phyloP scores from a whole-genome alignment of 1,284 basidiomycete species.

The Phellinidium pouzarii region DNA sequence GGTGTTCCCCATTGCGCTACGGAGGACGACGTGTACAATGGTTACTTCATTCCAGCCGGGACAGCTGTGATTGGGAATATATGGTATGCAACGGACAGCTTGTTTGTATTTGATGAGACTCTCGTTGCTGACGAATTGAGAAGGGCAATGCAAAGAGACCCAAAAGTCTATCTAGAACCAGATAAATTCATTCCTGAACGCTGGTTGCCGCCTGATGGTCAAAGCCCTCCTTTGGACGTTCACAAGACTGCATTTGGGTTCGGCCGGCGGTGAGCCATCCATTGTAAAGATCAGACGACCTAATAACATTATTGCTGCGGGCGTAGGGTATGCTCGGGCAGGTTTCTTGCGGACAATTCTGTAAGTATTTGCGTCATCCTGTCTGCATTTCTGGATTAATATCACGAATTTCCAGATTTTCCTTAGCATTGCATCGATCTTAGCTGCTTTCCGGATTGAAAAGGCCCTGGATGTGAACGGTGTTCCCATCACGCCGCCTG shows the following conservation, averaged over 20 bases:
- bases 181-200: constrained; percentile 13
- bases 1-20: constrained; percentile 15
- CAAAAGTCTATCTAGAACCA: constrained; percentile 4
- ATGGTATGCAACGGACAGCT: constrained; percentile 9
- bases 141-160: constrained; percentile 32
- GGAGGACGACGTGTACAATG: constrained; percentile 20
- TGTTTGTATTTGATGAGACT: neutral
- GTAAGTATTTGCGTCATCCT: neutral
- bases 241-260: constrained; percentile 8
- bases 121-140: neutral
- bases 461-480: constrained; percentile 13
- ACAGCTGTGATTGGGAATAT: constrained; percentile 19
- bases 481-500: constrained; percentile 2
- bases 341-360: constrained; percentile 3
- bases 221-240: neutral
- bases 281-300: neutral
- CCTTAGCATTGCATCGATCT: constrained; percentile 6
- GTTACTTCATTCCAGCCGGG: constrained; percentile 19
- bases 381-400: neutral
- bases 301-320: neutral
- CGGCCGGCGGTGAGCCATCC: constrained; percentile 9
- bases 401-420: constrained; percentile 4
- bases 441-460: constrained; percentile 11
- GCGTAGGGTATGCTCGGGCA: constrained; percentile 10
- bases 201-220: constrained; percentile 1